phyloP scores from a whole-genome alignment of 2,329 filamentous ascomycete genomes.

The Pestalotiopsis sp. region DNA sequence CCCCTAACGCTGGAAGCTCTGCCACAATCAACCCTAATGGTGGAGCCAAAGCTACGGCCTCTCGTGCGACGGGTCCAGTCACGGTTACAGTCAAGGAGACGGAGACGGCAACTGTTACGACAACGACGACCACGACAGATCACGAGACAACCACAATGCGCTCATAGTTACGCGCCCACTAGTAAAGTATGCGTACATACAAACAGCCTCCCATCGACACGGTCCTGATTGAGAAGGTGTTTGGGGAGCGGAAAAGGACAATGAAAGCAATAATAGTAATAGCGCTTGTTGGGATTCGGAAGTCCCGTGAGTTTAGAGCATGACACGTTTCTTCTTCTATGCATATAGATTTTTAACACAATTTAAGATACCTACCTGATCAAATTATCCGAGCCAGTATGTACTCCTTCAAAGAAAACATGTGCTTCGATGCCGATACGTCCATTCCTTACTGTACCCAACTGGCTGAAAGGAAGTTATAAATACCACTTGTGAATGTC shows the following conservation, averaged over 20 bases:
- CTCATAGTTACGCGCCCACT: constrained; percentile 2
- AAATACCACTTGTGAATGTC: too few species aligned
- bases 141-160: constrained; percentile 20
- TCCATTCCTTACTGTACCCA: too few species aligned
- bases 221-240: not conserved
- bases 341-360: too few species aligned
- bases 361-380: too few species aligned
- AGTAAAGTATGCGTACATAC: not conserved
- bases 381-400: too few species aligned
- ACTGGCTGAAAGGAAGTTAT: too few species aligned
- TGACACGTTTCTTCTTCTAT: too few species aligned
- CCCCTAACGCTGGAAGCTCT: not conserved
- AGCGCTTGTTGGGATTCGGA: not conserved
- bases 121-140: constrained; percentile 21
- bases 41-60: constrained; percentile 12
- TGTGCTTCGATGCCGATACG: too few species aligned
- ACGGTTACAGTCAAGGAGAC: constrained; percentile 27
- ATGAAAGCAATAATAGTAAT: not conserved
- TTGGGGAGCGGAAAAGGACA: not conserved
- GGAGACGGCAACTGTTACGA: constrained; percentile 22
- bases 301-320: too few species aligned
- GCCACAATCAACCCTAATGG: not conserved
- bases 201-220: not conserved
- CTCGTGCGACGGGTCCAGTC: constrained; percentile 5
- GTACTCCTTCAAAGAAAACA: too few species aligned